Percentiles rank a stretch among this genome's conserved stretches.
Conservation (phyloP, 2,329 filamentous ascomycete genomes). For the Alternaria triticina region DNA sequence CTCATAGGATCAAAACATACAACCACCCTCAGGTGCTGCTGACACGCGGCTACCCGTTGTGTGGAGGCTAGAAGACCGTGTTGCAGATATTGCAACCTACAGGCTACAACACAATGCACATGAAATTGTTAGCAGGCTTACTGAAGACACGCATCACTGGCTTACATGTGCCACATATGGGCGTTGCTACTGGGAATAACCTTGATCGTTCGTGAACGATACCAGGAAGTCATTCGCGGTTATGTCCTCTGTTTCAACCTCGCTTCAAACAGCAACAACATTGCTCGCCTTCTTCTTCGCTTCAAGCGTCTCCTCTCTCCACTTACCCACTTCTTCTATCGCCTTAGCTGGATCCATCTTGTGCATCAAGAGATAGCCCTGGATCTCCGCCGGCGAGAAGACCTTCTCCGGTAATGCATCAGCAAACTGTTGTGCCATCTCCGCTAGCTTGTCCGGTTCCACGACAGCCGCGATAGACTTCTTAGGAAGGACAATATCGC, state of each 20-base stretch:
- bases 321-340: conserved; percentile 52
- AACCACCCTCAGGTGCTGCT: not conserved
- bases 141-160: not conserved
- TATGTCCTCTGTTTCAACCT: not conserved
- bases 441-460: conserved; percentile 39
- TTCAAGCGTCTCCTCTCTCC: conserved; percentile 48
- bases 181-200: not conserved
- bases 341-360: conserved; percentile 58
- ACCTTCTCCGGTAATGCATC: conserved; percentile 52
- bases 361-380: conserved; percentile 59
- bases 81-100: not conserved
- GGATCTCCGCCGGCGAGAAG: conserved; percentile 61
- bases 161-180: not conserved
- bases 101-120: not conserved
- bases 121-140: not conserved
- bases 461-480: conserved; percentile 4
- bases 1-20: not conserved
- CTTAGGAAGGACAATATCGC: conserved; percentile 12
- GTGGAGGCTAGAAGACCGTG: not conserved
- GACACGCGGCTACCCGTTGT: not conserved
- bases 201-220: not conserved
- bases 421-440: conserved; percentile 56
- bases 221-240: not conserved
- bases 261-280: conserved; percentile 5
- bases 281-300: conserved; percentile 39